Conservation (phyloP, 208 protist genomes). For the Herpetomonas tarakana region DNA sequence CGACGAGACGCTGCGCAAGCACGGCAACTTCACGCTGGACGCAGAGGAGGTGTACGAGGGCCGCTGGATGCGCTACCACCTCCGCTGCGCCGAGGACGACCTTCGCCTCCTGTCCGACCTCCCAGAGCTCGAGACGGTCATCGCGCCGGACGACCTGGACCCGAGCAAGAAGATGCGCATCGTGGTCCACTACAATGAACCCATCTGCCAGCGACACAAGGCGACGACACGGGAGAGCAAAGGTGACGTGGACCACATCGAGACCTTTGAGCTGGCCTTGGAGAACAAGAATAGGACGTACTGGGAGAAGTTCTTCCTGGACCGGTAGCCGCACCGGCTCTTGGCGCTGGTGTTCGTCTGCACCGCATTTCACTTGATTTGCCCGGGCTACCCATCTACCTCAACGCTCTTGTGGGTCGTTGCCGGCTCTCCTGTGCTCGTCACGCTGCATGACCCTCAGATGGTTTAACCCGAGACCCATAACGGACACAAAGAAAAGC, state of each 20-base stretch:
- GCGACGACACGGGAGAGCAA: slow-evolving; percentile 52
- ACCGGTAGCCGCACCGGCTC: slow-evolving; percentile 26
- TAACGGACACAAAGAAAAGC: neutral
- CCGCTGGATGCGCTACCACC: slow-evolving; percentile 58
- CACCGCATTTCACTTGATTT: neutral
- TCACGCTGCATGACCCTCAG: no score
- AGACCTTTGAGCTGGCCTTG: slow-evolving; percentile 76
- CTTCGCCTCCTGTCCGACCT: slow-evolving; percentile 54
- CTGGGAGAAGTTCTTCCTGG: slow-evolving; percentile 73
- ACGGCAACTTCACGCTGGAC: slow-evolving; percentile 66
- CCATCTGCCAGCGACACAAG: slow-evolving; percentile 70
- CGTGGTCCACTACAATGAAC: slow-evolving; percentile 62
- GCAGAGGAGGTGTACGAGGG: slow-evolving; percentile 38
- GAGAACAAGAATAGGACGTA: slow-evolving; percentile 46
- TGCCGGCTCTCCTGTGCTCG: no score
- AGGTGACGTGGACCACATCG: slow-evolving; percentile 47
- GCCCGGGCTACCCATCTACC: neutral
- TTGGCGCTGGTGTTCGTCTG: neutral
- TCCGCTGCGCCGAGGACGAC: slow-evolving; percentile 60
- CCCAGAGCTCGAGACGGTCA: slow-evolving; percentile 52
- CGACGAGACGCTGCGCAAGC: slow-evolving; percentile 37
- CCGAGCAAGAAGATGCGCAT: slow-evolving; percentile 17
- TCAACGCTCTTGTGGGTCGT: no score
- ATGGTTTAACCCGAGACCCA: no score
- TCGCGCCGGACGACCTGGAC: slow-evolving; percentile 22